Conservation (phyloP, 306 rosid species). For the Inga leiocalycina region DNA sequence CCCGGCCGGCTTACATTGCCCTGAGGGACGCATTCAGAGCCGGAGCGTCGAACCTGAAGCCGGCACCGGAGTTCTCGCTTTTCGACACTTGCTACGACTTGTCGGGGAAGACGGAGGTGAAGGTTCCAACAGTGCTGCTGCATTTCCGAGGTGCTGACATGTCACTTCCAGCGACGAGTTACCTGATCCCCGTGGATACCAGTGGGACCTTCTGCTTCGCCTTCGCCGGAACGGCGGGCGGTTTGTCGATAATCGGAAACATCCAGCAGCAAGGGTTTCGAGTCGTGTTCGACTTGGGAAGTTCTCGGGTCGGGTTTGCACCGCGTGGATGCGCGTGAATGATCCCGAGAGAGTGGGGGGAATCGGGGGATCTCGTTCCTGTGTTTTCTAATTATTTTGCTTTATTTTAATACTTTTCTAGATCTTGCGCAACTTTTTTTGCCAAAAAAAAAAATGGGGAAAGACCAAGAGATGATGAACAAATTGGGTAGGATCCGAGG, state of each 20-base stretch:
- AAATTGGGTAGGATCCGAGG: constrained; percentile 4
- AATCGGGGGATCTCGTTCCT: constrained; percentile 36
- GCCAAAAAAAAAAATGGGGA: constrained; percentile 6
- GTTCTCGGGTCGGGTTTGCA: constrained; percentile 86
- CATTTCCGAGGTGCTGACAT: constrained; percentile 83
- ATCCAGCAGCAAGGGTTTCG: constrained; percentile 98
- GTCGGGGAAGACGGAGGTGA: constrained; percentile 72
- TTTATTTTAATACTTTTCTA: not conserved
- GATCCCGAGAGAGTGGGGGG: constrained; percentile 12
- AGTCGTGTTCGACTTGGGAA: constrained; percentile 70
- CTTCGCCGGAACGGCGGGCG: constrained; percentile 82
- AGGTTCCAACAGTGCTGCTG: constrained; percentile 85
- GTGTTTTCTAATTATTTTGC: constrained; percentile 2
- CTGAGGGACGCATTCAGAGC: constrained; percentile 69
- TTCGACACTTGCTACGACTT: constrained; percentile 91
- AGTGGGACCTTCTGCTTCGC: constrained; percentile 91
- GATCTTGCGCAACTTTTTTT: not conserved
- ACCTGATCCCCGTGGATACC: constrained; percentile 84
- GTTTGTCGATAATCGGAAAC: constrained; percentile 88
- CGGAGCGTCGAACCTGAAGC: constrained; percentile 62
- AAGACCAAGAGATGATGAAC: not conserved
- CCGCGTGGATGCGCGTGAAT: constrained; percentile 73
- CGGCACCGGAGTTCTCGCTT: constrained; percentile 77
- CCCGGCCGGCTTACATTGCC: constrained; percentile 69
- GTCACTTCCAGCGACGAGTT: constrained; percentile 78